phyloP scores from a whole-genome alignment of 306 rosid genomes.

The Citrullus colocynthis region DNA sequence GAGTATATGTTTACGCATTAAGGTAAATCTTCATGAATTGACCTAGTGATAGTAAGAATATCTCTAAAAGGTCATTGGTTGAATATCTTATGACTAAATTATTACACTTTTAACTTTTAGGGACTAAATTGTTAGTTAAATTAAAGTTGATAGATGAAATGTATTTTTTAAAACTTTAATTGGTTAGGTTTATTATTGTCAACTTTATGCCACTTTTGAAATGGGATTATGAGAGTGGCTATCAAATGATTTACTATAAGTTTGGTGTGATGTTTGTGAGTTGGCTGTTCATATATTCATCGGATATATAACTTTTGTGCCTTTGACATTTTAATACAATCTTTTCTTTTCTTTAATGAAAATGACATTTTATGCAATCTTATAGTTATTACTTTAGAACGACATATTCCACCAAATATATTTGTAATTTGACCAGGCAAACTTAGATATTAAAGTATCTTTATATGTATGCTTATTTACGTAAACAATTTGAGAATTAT shows the following conservation, averaged over 20 bases:
- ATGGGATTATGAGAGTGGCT: neutral
- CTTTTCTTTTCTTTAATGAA: neutral
- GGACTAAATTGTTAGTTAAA: too few species aligned
- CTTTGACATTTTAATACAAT: neutral
- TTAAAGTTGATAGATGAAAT: too few species aligned
- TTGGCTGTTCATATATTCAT: neutral
- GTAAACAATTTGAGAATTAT: too few species aligned
- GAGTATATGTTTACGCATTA: too few species aligned
- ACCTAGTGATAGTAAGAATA: too few species aligned
- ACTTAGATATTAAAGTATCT: neutral
- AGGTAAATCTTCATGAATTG: too few species aligned
- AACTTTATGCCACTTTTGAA: neutral
- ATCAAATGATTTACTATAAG: neutral
- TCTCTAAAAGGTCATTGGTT: too few species aligned
- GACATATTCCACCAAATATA: neutral
- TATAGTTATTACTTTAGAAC: neutral
- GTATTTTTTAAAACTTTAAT: too few species aligned
- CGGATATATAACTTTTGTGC: neutral
- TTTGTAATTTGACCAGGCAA: neutral
- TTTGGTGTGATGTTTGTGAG: neutral
- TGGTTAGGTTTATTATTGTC: neutral
- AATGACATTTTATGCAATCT: neutral
- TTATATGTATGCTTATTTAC: too few species aligned
- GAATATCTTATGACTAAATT: too few species aligned
- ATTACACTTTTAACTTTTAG: too few species aligned